Percentiles rank a stretch among this genome's conserved stretches.
phyloP scores from a whole-genome alignment of 106 monocot genomes.

The Phalaenopsis equestris region DNA sequence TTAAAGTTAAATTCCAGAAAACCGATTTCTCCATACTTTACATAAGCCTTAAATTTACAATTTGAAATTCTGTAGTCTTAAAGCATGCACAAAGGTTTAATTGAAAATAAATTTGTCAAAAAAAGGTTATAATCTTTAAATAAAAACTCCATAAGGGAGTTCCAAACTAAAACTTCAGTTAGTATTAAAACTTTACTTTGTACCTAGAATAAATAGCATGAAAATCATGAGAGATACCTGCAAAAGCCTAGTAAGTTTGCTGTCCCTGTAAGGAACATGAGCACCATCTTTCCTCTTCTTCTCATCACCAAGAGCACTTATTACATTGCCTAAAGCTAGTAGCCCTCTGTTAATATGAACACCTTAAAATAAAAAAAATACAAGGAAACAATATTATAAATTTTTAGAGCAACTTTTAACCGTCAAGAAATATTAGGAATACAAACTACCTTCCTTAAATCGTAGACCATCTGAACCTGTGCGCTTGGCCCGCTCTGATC shows the following conservation, averaged over 20 bases:
- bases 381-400: background rate
- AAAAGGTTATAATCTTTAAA: background rate
- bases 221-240: slow-evolving; percentile 37
- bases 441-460: slow-evolving; percentile 85
- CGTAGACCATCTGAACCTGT: slow-evolving; percentile 95
- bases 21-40: no score
- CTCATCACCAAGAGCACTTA: slow-evolving; percentile 98
- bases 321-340: slow-evolving; percentile 96
- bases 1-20: no score
- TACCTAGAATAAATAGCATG: background rate
- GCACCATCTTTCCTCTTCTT: slow-evolving; percentile 93
- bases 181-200: background rate
- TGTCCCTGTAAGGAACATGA: slow-evolving; percentile 99
- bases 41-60: background rate
- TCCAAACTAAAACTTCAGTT: slow-evolving; percentile 2
- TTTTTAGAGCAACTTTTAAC: background rate
- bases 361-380: slow-evolving; percentile 33
- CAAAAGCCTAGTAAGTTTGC: slow-evolving; percentile 94
- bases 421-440: background rate
- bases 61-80: background rate
- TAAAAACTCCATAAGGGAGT: background rate
- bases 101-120: background rate
- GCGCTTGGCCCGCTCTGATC: slow-evolving; percentile 94
- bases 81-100: background rate
- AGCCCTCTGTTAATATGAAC: slow-evolving; percentile 98